Conservation (phyloP, 352 stramenopile genomes). For the Pythium aquatile region DNA sequence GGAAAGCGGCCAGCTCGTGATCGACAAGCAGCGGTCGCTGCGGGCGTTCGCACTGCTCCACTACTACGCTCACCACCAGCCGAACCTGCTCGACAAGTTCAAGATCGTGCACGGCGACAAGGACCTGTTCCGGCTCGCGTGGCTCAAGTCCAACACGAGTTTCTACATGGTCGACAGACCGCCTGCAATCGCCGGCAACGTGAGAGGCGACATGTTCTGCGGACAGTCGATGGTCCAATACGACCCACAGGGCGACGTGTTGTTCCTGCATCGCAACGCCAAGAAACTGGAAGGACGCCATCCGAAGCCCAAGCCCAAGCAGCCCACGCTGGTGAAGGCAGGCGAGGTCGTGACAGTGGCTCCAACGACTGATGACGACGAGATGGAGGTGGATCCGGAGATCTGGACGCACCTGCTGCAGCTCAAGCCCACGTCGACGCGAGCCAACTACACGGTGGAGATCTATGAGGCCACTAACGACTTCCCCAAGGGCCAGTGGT, state of each 20-base stretch:
- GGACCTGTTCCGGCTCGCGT: conserved; percentile 76
- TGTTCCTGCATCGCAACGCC: conserved; percentile 77
- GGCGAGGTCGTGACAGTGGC: not conserved
- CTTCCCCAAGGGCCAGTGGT: conserved; percentile 49
- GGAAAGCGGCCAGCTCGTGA: conserved; percentile 73
- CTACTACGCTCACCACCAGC: conserved; percentile 62
- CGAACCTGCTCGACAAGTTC: conserved; percentile 57
- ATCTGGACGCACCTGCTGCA: conserved; percentile 70
- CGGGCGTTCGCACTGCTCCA: conserved; percentile 51
- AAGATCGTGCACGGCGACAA: conserved; percentile 75
- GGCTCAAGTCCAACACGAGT: conserved; percentile 59
- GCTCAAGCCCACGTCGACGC: conserved; percentile 48
- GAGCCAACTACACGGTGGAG: conserved; percentile 50
- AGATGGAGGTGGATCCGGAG: conserved; percentile 32
- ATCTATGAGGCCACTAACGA: conserved; percentile 37
- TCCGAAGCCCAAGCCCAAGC: not conserved
- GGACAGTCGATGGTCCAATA: conserved; percentile 79
- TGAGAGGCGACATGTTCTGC: conserved; percentile 50
- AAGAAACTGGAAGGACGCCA: conserved; percentile 44
- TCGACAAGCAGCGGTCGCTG: conserved; percentile 42
- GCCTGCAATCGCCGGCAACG: conserved; percentile 38
- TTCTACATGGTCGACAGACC: conserved; percentile 67
- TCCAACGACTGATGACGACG: not conserved
- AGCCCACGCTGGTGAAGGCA: not conserved
- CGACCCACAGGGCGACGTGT: conserved; percentile 42